A percentile compares a stretch with the other conserved stretches of the same genome.
These are phyloP conservation scores for Glycine latifolia DNA, from an alignment of 306 rosid species.

Conservation along the genomic window DNA sequence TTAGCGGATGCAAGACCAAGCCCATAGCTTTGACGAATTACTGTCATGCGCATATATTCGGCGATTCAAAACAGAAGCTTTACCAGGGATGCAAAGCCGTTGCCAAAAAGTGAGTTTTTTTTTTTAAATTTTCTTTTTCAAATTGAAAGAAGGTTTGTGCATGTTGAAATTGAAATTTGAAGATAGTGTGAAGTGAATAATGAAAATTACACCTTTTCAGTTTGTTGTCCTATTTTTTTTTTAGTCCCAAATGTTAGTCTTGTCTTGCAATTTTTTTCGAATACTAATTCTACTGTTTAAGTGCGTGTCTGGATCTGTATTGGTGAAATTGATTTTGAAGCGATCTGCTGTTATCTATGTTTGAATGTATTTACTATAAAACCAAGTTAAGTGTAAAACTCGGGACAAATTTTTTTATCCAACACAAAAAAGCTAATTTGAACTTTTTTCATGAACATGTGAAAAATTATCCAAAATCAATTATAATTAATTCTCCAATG, in stretches of 20 bases:
- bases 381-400: too few relatives aligned
- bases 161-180: too few relatives aligned
- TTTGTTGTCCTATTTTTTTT: not conserved
- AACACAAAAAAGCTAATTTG: too few relatives aligned
- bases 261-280: not conserved
- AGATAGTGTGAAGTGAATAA: too few relatives aligned
- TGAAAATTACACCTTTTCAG: too few relatives aligned
- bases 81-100: slow-evolving; percentile 44
- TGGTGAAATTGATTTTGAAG: not conserved
- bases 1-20: slow-evolving; percentile 51
- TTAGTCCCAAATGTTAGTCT: too few relatives aligned
- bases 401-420: too few relatives aligned
- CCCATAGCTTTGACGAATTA: slow-evolving; percentile 56
- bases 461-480: too few relatives aligned
- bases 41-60: slow-evolving; percentile 53
- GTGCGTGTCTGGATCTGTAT: not conserved
- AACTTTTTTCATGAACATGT: not conserved
- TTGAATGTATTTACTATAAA: not conserved
- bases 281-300: not conserved
- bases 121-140: too few relatives aligned
- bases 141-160: too few relatives aligned
- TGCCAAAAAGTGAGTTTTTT: slow-evolving; percentile 45
- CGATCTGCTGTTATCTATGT: not conserved
- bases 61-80: slow-evolving; percentile 55
- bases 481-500: too few relatives aligned